These are phyloP conservation scores for Zymoseptoria brevis DNA, from an alignment of 2,329 filamentous ascomycete genomes.

Conservation along the genomic window DNA sequence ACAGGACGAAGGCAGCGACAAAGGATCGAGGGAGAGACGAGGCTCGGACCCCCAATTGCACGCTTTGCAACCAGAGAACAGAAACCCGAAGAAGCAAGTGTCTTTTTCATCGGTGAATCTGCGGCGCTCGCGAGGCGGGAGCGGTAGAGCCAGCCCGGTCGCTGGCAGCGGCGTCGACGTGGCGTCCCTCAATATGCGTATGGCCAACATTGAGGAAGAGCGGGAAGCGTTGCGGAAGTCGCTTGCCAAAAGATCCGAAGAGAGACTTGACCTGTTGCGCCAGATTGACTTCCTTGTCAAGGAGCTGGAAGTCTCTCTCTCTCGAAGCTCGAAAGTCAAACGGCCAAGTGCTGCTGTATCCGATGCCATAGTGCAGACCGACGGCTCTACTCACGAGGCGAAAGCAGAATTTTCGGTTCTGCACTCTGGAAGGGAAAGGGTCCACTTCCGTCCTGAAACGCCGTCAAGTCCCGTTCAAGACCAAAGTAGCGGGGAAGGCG, in stretches of 20 bases:
- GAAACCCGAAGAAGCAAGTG: conserved; percentile 15
- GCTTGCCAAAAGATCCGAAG: conserved; percentile 18
- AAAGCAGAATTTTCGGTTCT: conserved; percentile 10
- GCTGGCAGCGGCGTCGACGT: conserved; percentile 11
- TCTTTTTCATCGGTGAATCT: conserved; percentile 8
- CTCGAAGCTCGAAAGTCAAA: conserved; percentile 12
- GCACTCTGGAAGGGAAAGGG: conserved; percentile 7
- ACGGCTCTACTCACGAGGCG: conserved; percentile 7
- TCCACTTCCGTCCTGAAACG: conserved; percentile 6
- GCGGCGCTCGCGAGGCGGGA: conserved; percentile 9
- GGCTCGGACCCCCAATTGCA: conserved; percentile 7
- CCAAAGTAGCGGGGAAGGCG: conserved; percentile 11
- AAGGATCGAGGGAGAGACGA: conserved; percentile 14
- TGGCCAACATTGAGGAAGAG: conserved; percentile 19
- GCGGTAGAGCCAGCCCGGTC: conserved; percentile 5
- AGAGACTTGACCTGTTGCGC: conserved; percentile 22
- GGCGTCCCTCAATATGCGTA: conserved; percentile 13
- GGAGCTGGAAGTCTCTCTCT: conserved; percentile 21
- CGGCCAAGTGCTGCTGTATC: conserved; percentile 2
- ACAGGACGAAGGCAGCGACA: conserved; percentile 15
- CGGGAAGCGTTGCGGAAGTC: conserved; percentile 14
- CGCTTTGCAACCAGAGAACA: conserved; percentile 12
- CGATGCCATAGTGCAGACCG: conserved; percentile 21
- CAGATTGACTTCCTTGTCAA: conserved; percentile 25
- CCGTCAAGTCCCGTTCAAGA: conserved; percentile 12